A percentile compares a stretch with the other conserved stretches of the same genome.
phyloP scores from a whole-genome alignment of 345 rosid genomes.

The Cardamine resedifolia region DNA sequence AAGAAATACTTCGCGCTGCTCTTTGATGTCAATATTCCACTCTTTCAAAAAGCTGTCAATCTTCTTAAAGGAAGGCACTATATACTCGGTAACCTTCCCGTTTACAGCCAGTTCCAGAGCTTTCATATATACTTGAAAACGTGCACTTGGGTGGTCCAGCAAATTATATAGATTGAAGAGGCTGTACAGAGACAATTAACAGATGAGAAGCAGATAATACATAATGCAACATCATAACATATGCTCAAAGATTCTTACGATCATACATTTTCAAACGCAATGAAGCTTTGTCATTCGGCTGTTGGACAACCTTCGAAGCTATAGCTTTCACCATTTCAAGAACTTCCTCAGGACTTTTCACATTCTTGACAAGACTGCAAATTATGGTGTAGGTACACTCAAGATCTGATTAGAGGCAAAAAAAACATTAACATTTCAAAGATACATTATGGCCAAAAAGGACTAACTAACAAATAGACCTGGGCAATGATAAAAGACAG shows the following conservation, averaged over 20 bases:
- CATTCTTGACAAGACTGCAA: constrained; percentile 78
- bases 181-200: constrained; percentile 46
- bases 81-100: constrained; percentile 71
- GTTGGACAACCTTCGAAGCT: constrained; percentile 70
- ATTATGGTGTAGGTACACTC: constrained; percentile 94
- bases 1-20: constrained; percentile 79
- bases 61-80: constrained; percentile 70
- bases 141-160: constrained; percentile 60
- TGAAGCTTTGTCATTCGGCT: constrained; percentile 80
- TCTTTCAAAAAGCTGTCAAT: constrained; percentile 88
- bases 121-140: constrained; percentile 81
- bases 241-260: constrained; percentile 3
- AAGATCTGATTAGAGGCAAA: constrained; percentile 56
- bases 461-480: background rate
- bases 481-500: background rate
- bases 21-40: constrained; percentile 78
- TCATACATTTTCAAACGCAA: constrained; percentile 83
- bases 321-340: constrained; percentile 76
- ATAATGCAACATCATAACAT: background rate
- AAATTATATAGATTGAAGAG: constrained; percentile 94
- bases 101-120: constrained; percentile 59
- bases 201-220: constrained; percentile 1
- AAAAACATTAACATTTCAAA: background rate
- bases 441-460: background rate
- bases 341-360: constrained; percentile 56